A percentile compares a stretch with the other conserved stretches of the same genome.
phyloP scores from a whole-genome alignment of 345 rosid genomes.

The Lepidium africanum region DNA sequence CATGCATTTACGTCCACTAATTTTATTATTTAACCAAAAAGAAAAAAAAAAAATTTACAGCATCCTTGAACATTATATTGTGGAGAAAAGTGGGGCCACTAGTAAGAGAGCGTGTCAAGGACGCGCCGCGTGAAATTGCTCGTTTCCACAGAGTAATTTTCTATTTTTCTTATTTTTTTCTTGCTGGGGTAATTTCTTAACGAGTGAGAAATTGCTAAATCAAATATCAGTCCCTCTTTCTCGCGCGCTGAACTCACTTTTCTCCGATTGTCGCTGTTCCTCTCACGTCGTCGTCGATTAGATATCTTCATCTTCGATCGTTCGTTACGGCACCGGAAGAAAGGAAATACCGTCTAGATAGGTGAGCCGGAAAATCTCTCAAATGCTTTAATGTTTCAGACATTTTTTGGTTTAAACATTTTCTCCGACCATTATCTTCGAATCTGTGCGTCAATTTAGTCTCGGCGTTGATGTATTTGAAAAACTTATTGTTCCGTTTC shows the following conservation, averaged over 20 bases:
- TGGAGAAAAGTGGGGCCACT: no score
- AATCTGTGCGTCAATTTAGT: not conserved
- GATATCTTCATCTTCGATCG: not conserved
- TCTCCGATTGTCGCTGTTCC: slow-evolving; percentile 30
- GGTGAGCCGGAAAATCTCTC: not conserved
- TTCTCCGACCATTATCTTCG: not conserved
- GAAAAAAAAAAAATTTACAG: no score
- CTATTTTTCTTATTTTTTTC: not conserved
- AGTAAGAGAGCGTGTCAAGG: no score
- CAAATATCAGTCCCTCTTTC: slow-evolving; percentile 24
- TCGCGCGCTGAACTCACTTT: slow-evolving; percentile 43
- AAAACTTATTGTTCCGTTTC: not conserved
- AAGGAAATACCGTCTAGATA: not conserved
- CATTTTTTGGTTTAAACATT: not conserved
- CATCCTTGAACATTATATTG: no score
- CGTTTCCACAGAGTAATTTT: no score
- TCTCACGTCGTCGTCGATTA: slow-evolving; percentile 2
- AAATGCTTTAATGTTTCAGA: not conserved
- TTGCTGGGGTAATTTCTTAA: not conserved
- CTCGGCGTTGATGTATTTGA: not conserved
- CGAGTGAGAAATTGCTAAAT: slow-evolving; percentile 18
- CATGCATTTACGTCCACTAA: no score
- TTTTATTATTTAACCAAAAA: no score
- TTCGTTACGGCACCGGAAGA: not conserved
- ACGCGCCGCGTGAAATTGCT: no score